These are phyloP conservation scores for Zoysia matrella DNA, from an alignment of 202 grass and related monocot genomes.

Conservation along the genomic window DNA sequence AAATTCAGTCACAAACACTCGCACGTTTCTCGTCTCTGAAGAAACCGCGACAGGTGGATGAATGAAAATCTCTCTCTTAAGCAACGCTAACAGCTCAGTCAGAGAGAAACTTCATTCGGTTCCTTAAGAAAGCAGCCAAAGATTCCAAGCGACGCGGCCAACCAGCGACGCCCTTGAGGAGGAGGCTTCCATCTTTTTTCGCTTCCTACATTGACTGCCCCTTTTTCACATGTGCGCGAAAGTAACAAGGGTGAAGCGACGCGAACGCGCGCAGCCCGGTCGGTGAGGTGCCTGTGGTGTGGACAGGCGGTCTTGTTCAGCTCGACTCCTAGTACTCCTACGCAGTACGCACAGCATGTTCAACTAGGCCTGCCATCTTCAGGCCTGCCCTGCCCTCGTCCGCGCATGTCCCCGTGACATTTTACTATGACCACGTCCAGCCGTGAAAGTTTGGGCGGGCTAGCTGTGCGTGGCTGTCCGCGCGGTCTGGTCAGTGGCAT, in stretches of 20 bases:
- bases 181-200: neutral
- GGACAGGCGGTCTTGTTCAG: conserved; percentile 28
- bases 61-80: conserved; percentile 18
- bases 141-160: conserved; percentile 9
- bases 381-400: conserved; percentile 8
- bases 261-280: too few relatives aligned
- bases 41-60: conserved; percentile 21
- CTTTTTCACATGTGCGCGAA: conserved; percentile 24
- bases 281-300: neutral
- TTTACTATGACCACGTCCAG: conserved; percentile 46
- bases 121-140: conserved; percentile 39
- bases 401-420: conserved; percentile 42
- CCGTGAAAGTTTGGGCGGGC: neutral
- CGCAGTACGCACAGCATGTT: neutral
- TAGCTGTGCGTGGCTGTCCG: conserved; percentile 7
- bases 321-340: conserved; percentile 34
- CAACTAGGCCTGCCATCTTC: neutral
- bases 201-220: conserved; percentile 19
- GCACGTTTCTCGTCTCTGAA: conserved; percentile 18
- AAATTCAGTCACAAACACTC: conserved; percentile 3
- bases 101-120: conserved; percentile 8
- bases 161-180: neutral
- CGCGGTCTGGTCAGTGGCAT: conserved; percentile 23
- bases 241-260: conserved; percentile 6
- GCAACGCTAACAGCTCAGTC: conserved; percentile 35